Base-by-base conservation (phyloP, 345 rosid genomes). In the Turnera subulata region DNA sequence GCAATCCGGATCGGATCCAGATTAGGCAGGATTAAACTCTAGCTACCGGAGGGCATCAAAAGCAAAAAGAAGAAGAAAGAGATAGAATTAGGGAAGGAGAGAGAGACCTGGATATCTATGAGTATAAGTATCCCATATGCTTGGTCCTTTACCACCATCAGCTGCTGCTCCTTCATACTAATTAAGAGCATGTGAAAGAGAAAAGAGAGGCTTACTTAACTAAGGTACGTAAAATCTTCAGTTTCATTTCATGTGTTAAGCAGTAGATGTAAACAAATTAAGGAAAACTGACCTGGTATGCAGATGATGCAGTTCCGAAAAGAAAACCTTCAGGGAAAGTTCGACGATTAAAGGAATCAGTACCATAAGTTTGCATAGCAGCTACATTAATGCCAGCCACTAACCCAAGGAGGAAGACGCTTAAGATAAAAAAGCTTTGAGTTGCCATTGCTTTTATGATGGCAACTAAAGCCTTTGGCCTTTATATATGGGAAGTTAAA, bases 241-340 rank as follows among this genome's bases (percentile, higher is more conserved):
- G 13, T 5, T 35, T 35, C 6, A 35, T 35, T 35, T 5, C 6
- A 11, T 11, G 11, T 35, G 39, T 1, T 13, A 37, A 37, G 2
- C n/a, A 37, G 13, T 37, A 2, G 13, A 37, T 13, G 2, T 37
- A 37, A 37, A 7, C 13, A 37, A 37, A 13, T 37, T 37, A 46
- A 19, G 9, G 20, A 46, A 17, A 6, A 10, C 7, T 16, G 16
- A 64, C 69, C 62, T 65, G 69, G 62, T 56, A 65, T 25, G 69
- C 20, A 2, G 69, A 32, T 33, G 62, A 57, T 22, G 69, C 69
- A 16, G 69, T 49, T 17, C 69, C 69, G 7, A 65, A 65, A 11
- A 56, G 23, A 16, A 65, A 65, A 1, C 46, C 63, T 2, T 24
- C 26, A 2, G 69, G 63, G 23, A 65, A 65, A 57, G 63, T 65